Percentiles rank a stretch among this genome's conserved stretches.
phyloP scores from a whole-genome alignment of 2,329 filamentous ascomycete genomes.

The Ophiostoma ips region DNA sequence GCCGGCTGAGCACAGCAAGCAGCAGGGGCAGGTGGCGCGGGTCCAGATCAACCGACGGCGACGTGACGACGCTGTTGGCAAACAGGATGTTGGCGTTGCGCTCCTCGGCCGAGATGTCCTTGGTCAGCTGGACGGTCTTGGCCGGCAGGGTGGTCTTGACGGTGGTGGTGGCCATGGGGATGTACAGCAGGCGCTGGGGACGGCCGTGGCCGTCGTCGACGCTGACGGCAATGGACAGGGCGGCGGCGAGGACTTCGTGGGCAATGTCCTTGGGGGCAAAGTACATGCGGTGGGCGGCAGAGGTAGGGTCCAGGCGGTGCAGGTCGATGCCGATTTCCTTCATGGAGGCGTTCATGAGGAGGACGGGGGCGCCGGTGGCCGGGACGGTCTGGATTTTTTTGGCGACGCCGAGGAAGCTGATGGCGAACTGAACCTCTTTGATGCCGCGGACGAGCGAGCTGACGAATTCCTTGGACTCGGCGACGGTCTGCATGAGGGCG shows the following conservation, averaged over 20 bases:
- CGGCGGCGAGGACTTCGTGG: conserved; percentile 84
- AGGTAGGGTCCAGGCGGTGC: conserved; percentile 79
- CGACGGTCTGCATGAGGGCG: conserved; percentile 65
- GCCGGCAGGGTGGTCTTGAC: conserved; percentile 89
- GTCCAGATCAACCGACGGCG: conserved; percentile 83
- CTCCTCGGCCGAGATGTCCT: conserved; percentile 60
- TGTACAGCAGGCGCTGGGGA: conserved; percentile 76
- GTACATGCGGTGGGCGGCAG: conserved; percentile 95
- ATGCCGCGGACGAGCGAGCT: conserved; percentile 83
- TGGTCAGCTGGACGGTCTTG: conserved; percentile 73
- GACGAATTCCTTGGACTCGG: conserved; percentile 84
- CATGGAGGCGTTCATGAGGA: conserved; percentile 70
- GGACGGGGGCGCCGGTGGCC: conserved; percentile 54
- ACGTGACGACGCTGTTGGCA: conserved; percentile 90
- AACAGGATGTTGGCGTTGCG: conserved; percentile 93
- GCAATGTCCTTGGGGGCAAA: conserved; percentile 86
- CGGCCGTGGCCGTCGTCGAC: conserved; percentile 80
- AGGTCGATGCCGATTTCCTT: conserved; percentile 93
- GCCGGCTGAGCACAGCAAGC: conserved; percentile 49
- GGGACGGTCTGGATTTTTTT: conserved; percentile 61
- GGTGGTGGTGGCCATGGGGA: conserved; percentile 94
- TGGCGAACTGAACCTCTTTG: conserved; percentile 89
- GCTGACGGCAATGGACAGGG: conserved; percentile 81
- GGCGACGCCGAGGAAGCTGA: conserved; percentile 79
- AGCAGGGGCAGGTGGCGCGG: conserved; percentile 82